These are phyloP conservation scores for Xerocomellus amylosporus DNA, from an alignment of 768 basidiomycete species.

Conservation along the genomic window DNA sequence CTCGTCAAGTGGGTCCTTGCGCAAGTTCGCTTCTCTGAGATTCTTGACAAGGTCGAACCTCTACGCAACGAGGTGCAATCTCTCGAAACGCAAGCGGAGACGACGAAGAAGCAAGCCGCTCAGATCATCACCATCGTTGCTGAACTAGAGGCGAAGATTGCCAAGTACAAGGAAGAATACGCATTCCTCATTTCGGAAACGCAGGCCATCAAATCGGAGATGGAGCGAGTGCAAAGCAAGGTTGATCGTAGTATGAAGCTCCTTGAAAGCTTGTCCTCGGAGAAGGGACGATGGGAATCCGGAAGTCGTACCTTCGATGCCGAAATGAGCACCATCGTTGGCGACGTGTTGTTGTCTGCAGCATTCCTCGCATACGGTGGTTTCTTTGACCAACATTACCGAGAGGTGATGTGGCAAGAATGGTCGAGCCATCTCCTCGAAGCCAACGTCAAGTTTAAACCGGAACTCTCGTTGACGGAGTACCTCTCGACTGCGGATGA, in stretches of 20 bases:
- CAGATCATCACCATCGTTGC: constrained; percentile 90
- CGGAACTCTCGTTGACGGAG: constrained; percentile 89
- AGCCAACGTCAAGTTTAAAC: constrained; percentile 88
- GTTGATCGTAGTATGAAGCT: constrained; percentile 97
- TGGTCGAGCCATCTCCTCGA: constrained; percentile 89
- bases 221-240: constrained; percentile 96
- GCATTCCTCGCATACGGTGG: constrained; percentile 97
- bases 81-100: constrained; percentile 87
- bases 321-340: constrained; percentile 98
- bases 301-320: constrained; percentile 95
- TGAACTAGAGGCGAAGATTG: constrained; percentile 91
- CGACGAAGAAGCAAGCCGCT: constrained; percentile 90
- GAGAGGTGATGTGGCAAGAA: constrained; percentile 95
- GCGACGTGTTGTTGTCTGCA: constrained; percentile 92
- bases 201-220: constrained; percentile 94
- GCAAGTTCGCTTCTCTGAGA: constrained; percentile 95
- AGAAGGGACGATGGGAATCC: constrained; percentile 89
- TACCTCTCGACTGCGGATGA: constrained; percentile 97
- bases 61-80: constrained; percentile 93
- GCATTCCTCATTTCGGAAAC: constrained; percentile 95
- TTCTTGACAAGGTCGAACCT: constrained; percentile 95
- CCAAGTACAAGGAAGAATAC: constrained; percentile 94
- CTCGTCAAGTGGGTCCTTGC: constrained; percentile 98
- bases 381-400: constrained; percentile 98
- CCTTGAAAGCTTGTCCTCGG: constrained; percentile 91